phyloP scores from a whole-genome alignment of 2,329 filamentous ascomycete species.

The Fusarium falciforme region DNA sequence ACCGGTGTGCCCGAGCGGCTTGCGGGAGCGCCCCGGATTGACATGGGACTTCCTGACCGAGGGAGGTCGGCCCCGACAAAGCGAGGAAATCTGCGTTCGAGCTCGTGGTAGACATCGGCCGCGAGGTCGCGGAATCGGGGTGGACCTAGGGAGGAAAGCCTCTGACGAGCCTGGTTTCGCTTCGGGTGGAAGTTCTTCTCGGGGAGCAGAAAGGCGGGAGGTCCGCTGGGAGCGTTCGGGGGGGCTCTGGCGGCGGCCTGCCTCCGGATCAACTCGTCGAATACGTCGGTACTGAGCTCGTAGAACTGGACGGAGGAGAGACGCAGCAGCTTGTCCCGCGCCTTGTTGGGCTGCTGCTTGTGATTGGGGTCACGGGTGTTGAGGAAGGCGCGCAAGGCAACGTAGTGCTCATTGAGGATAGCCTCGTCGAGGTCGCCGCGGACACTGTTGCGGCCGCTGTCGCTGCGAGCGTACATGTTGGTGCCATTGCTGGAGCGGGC shows the following conservation, averaged over 20 bases:
- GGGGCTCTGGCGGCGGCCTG: constrained; percentile 73
- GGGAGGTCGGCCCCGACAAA: constrained; percentile 78
- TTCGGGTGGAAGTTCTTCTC: constrained; percentile 94
- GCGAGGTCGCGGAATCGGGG: constrained; percentile 91
- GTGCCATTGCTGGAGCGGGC: constrained; percentile 87
- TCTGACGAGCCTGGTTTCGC: constrained; percentile 96
- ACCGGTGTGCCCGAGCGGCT: constrained; percentile 73
- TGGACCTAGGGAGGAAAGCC: constrained; percentile 88
- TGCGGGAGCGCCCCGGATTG: constrained; percentile 66
- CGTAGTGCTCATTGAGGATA: constrained; percentile 83
- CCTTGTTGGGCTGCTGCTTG: constrained; percentile 83
- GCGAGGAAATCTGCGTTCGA: constrained; percentile 88
- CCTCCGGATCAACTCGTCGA: constrained; percentile 90
- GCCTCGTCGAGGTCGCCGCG: constrained; percentile 70
- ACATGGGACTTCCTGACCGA: constrained; percentile 76
- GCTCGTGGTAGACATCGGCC: constrained; percentile 94
- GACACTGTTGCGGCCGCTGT: constrained; percentile 69
- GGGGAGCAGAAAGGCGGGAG: constrained; percentile 83
- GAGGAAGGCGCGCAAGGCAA: constrained; percentile 82
- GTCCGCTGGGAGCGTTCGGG: constrained; percentile 63
- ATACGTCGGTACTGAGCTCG: constrained; percentile 97
- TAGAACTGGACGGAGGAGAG: constrained; percentile 94
- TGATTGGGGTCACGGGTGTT: constrained; percentile 80
- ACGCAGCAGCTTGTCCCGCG: constrained; percentile 91
- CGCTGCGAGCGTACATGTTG: constrained; percentile 72